These are phyloP conservation scores for Selaginella moellendorffii DNA, from an alignment of 75 land plant species.

Conservation along the genomic window DNA sequence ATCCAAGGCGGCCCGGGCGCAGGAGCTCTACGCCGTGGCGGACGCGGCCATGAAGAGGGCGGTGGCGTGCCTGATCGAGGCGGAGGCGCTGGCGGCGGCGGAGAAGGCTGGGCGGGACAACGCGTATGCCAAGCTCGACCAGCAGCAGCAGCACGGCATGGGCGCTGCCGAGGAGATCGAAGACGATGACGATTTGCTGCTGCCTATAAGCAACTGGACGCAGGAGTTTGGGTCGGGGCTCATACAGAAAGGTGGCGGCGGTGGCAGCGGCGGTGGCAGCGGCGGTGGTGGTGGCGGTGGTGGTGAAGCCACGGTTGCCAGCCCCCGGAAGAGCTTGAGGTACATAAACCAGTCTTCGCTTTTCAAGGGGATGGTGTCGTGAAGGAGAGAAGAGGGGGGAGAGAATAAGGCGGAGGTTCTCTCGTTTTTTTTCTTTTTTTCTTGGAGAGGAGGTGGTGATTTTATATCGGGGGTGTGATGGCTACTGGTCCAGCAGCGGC, in stretches of 20 bases:
- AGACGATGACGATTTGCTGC: background rate
- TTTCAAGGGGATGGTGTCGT: background rate
- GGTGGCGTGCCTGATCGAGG: background rate
- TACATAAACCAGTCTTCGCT: background rate
- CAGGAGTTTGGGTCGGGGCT: background rate
- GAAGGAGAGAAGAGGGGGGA: background rate
- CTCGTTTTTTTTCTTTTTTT: too few species aligned
- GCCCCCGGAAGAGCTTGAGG: background rate
- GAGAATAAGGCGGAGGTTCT: background rate
- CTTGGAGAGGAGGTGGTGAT: background rate
- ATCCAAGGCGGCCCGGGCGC: background rate
- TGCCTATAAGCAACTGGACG: background rate
- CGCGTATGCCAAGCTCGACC: too few species aligned
- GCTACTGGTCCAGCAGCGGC: background rate
- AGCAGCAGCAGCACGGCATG: too few species aligned
- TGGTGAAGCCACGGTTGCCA: too few species aligned
- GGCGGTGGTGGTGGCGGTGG: too few species aligned
- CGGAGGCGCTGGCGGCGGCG: background rate
- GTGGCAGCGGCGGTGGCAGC: too few species aligned
- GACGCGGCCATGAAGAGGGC: background rate
- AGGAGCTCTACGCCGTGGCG: background rate
- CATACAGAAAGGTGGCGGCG: background rate
- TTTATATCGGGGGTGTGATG: background rate
- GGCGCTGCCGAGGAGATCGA: background rate
- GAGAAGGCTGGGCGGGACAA: background rate